Percentiles rank a stretch among this genome's conserved stretches.
phyloP scores from a whole-genome alignment of 768 basidiomycete species.

The Botryobasidium botryosum region DNA sequence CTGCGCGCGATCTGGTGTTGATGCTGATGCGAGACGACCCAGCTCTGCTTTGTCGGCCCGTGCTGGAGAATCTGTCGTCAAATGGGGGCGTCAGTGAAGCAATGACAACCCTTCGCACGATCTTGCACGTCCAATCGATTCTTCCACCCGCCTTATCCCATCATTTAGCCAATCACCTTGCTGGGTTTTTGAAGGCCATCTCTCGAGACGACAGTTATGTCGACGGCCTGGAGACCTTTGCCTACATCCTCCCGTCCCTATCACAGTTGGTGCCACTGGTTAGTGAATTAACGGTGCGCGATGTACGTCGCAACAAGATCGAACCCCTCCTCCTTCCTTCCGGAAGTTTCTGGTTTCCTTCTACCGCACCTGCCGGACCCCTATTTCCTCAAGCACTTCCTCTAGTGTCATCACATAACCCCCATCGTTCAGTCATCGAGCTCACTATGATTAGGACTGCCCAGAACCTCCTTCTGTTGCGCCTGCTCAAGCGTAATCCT shows the following conservation, averaged over 20 bases:
- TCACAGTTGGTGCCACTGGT: slow-evolving; percentile 45
- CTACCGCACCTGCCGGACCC: slow-evolving; percentile 15
- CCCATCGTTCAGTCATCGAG: not conserved
- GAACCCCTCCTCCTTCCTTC: slow-evolving; percentile 53
- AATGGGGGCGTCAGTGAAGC: slow-evolving; percentile 31
- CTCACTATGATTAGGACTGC: slow-evolving; percentile 47
- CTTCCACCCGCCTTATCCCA: slow-evolving; percentile 52
- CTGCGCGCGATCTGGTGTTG: slow-evolving; percentile 38
- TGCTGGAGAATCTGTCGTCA: slow-evolving; percentile 42
- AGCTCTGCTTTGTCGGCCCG: slow-evolving; percentile 40
- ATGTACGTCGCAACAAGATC: slow-evolving; percentile 54
- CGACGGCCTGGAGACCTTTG: slow-evolving; percentile 33
- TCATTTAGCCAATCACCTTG: slow-evolving; percentile 49
- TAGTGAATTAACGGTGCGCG: slow-evolving; percentile 51
- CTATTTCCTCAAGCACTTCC: not conserved
- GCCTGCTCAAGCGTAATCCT: slow-evolving; percentile 45
- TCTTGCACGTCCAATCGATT: slow-evolving; percentile 36
- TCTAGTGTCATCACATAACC: not conserved
- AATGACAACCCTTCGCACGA: slow-evolving; percentile 34
- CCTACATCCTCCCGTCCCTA: slow-evolving; percentile 38
- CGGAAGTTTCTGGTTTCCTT: slow-evolving; percentile 50
- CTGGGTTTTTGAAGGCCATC: slow-evolving; percentile 36
- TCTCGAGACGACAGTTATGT: no score
- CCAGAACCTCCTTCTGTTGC: slow-evolving; percentile 50
- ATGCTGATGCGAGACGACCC: slow-evolving; percentile 66